A percentile compares a stretch with the other conserved stretches of the same genome.
These are phyloP conservation scores for Phoma sp. DNA, from an alignment of 2,329 filamentous ascomycete genomes.

Conservation along the genomic window DNA sequence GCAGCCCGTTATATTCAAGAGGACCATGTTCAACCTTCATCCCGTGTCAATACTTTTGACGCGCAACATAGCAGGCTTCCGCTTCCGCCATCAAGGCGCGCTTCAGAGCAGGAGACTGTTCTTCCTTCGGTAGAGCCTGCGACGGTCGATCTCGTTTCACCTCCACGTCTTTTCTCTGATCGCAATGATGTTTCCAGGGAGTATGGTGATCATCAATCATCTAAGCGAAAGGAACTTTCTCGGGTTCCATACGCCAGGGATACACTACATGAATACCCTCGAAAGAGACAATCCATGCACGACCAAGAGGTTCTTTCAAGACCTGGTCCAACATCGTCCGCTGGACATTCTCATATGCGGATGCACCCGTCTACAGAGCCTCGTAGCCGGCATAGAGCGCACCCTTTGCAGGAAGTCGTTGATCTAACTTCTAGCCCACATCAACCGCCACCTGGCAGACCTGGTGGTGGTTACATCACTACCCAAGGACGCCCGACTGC, in stretches of 20 bases:
- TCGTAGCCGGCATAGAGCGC: slow-evolving; percentile 15
- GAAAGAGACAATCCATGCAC: not conserved
- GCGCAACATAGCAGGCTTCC: slow-evolving; percentile 21
- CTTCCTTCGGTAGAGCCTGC: slow-evolving; percentile 46
- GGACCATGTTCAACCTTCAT: slow-evolving; percentile 18
- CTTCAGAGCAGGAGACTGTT: slow-evolving; percentile 41
- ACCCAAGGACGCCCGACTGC: slow-evolving; percentile 11
- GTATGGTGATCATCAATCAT: slow-evolving; percentile 17
- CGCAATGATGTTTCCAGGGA: slow-evolving; percentile 11
- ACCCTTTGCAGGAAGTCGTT: slow-evolving; percentile 24
- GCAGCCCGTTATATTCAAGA: slow-evolving; percentile 19
- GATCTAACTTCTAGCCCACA: slow-evolving; percentile 37
- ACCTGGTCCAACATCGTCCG: not conserved
- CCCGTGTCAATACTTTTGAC: slow-evolving; percentile 21
- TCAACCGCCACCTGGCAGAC: slow-evolving; percentile 11
- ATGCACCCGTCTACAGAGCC: slow-evolving; percentile 18
- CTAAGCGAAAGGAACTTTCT: slow-evolving; percentile 29
- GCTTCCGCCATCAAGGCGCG: slow-evolving; percentile 25
- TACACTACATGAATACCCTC: not conserved
- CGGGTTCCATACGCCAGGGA: slow-evolving; percentile 15
- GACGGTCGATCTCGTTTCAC: slow-evolving; percentile 25
- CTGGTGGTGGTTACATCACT: slow-evolving; percentile 13
- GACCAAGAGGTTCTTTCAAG: not conserved
- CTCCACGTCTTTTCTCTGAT: slow-evolving; percentile 19
- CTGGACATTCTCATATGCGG: slow-evolving; percentile 2